Evolutionary conservation across 768 basidiomycete genomes (phyloP), one percentile per base, ranked within the genome.

Genomic region (Pisolithus microcarpus): DNA sequence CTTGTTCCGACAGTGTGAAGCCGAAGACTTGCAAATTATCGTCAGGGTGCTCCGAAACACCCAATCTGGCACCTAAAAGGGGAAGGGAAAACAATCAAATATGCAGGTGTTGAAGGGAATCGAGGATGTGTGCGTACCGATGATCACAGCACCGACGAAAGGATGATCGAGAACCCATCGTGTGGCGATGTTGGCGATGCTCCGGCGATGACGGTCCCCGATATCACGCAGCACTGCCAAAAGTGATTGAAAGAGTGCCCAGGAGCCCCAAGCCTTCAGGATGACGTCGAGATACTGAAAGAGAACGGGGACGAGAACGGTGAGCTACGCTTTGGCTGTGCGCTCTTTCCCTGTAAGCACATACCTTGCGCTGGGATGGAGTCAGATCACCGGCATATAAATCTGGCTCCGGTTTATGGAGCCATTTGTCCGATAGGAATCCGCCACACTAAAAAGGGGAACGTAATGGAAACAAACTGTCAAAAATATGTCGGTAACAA

Each of bases 251-350:
- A 91, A 90, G 24, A 90, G 75, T 7, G 70, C 57, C 88, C 88
- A 91, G 44, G 66, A 74, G 2, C 88, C 89, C 88, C 89, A 91
- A 1, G 78, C 85, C 56, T 78, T 80, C 44, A 85, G 60, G 54
- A 91, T 91, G 73, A 88, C 81, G 58, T 91, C 88, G 43, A 90
- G 80, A 64, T 91, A 91, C 89, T 91, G 53, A n/a, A 31, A 1
- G 38, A 46, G 54, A 26, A 50, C 19, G 48, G n/a, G 21, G 23
- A 38, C 40, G 44, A 37, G 43, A 28, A 15, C 19, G 31, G 13
- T 38, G 30, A 43, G 18, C 43, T 28, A 52, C 43, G 37, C n/a
- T 23, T 15, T 19, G 30, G 43, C 43, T 6, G 31, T 38, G 23
- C 11, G 47, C 42, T 34, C 18, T 15, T 21, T 7, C 24, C 23